These are phyloP conservation scores for Cruciata laevipes DNA, from an alignment of 257 asterid genomes.

Conservation along the genomic window DNA sequence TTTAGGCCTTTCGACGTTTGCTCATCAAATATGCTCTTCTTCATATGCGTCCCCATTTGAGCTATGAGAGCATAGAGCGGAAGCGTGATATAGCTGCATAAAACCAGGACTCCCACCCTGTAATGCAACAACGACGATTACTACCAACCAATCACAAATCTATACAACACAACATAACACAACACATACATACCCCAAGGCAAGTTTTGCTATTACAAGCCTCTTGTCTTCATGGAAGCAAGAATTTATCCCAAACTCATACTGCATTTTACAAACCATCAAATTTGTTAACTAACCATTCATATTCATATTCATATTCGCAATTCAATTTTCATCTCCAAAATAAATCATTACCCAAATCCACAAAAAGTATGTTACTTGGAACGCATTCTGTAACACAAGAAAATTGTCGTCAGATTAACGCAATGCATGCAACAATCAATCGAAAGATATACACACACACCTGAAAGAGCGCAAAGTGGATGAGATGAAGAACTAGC, in stretches of 20 bases:
- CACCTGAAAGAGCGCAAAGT: constrained; percentile 85
- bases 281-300: neutral
- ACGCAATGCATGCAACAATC: no score
- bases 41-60: constrained; percentile 95
- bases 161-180: no score
- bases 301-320: no score
- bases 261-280: constrained; percentile 39
- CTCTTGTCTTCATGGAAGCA: constrained; percentile 60
- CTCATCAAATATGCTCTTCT: constrained; percentile 77
- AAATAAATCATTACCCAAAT: constrained; percentile 57
- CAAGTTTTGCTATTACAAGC: constrained; percentile 49
- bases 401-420: neutral
- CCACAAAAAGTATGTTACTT: constrained; percentile 78
- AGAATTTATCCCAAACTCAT: constrained; percentile 48
- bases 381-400: constrained; percentile 74
- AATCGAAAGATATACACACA: no score
- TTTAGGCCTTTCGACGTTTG: constrained; percentile 84
- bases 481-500: constrained; percentile 68
- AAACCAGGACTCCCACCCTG: constrained; percentile 57
- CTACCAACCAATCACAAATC: no score
- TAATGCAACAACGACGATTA: neutral
- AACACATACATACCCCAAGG: constrained; percentile 51
- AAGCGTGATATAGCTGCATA: constrained; percentile 89
- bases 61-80: constrained; percentile 80
- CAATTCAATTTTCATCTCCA: neutral